Evolutionary conservation across 2,329 filamentous ascomycete species (phyloP), one percentile per base, ranked within the genome.

Genomic region (Monosporascus sp.): DNA sequence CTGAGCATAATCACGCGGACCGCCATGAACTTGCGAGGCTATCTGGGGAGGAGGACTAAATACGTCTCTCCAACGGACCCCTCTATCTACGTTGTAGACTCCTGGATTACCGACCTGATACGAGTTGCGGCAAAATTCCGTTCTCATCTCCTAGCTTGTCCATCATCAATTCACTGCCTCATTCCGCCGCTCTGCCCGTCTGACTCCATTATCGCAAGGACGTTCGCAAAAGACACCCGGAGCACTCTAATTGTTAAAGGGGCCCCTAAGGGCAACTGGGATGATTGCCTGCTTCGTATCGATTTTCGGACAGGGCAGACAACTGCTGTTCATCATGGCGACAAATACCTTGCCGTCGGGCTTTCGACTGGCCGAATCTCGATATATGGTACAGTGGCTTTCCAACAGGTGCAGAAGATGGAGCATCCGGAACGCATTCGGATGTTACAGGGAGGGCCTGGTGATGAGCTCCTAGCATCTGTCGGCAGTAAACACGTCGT

Each of bases 111-210:
- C 15, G 69, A 72, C 51, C 54, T 72, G 22, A 63, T 64, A 22
- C 61, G 67, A 31, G 55, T 72, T 6, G 55, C 57, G 22, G 66
- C 63, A 39, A 70, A 67, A 50, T 72, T 72, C 46, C 56, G 62
- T 2, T 51, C 50, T 7, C 59, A 65, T 51, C 60, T 72, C 1
- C 51, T 63, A 5, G 48, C 52, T 9, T 68, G 60, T 18, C 69
- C 69, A 18, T 66, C 66, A 1, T 65, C 69, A 8, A 70, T 72
- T 17, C 62, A 69, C 50, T 53, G 38, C 37, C 53, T 71, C 3
- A 65, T 71, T 20, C 67, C 66, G 6, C 54, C 63, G 9, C 54
- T 72, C 38, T 71, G 68, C 49, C 69, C 70, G 8, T 53, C 59
- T 6, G 60, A 65, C 3, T 68, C 69, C 6, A 57, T 60, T 9